phyloP scores from a whole-genome alignment of 495 filamentous ascomycete genomes.

The Penicillium diatomitis region DNA sequence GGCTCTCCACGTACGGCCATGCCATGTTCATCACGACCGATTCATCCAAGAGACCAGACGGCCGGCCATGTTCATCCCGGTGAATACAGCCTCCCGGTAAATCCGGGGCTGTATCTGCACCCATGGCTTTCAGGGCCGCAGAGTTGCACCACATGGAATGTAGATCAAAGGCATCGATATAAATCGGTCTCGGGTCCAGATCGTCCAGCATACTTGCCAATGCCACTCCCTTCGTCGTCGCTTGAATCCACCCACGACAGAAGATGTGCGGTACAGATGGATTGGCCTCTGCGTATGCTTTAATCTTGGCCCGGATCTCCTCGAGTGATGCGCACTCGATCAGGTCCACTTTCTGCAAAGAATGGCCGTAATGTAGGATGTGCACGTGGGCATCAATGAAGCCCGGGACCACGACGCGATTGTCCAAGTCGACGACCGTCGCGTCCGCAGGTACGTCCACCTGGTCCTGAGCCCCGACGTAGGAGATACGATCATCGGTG shows the following conservation, averaged over 20 bases:
- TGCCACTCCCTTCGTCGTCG: constrained; percentile 42
- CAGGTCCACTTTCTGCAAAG: constrained; percentile 48
- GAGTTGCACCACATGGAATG: constrained; percentile 57
- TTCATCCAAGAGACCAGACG: constrained; percentile 50
- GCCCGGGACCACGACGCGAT: constrained; percentile 46
- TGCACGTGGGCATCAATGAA: constrained; percentile 61
- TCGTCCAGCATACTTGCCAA: constrained; percentile 47
- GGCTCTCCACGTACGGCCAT: constrained; percentile 48
- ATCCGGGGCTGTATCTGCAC: constrained; percentile 36
- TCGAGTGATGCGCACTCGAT: constrained; percentile 42
- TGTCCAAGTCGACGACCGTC: constrained; percentile 32
- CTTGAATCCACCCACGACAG: constrained; percentile 54
- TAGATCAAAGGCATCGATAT: constrained; percentile 53
- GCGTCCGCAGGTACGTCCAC: constrained; percentile 23
- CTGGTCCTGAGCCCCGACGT: constrained; percentile 33
- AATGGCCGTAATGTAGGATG: constrained; percentile 49
- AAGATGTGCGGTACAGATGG: constrained; percentile 43
- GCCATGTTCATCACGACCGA: constrained; percentile 46
- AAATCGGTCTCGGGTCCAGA: constrained; percentile 44
- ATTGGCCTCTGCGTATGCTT: constrained; percentile 38
- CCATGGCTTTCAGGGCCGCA: constrained; percentile 44
- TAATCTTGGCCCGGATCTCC: constrained; percentile 45
- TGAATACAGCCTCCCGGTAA: constrained; percentile 49
- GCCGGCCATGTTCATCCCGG: constrained; percentile 40
- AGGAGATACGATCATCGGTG: constrained; percentile 12